Evolutionary conservation across 2,329 filamentous ascomycete species (phyloP).

Genomic region (Alternaria incomplexa): DNA sequence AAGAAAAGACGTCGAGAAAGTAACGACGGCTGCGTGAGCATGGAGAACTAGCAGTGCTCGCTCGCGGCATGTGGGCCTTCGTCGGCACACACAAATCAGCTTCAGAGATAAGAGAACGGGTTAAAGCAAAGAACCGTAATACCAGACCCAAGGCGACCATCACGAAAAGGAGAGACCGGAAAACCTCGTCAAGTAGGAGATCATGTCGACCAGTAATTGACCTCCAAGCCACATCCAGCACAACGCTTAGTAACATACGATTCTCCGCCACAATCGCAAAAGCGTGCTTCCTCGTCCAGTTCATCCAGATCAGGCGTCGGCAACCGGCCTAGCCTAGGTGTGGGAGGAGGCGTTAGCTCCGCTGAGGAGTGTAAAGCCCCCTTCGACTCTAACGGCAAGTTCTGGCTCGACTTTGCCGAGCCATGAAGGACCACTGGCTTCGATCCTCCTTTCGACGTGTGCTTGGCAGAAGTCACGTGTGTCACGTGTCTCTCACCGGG

Average conservation of each 20-base stretch:
- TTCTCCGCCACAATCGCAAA: constrained; percentile 41
- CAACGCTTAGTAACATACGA: constrained; percentile 23
- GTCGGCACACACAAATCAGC: not conserved
- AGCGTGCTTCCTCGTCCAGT: constrained; percentile 31
- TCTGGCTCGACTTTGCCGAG: not conserved
- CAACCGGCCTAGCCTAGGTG: constrained; percentile 39
- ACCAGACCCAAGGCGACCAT: not conserved
- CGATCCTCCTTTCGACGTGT: constrained; percentile 8
- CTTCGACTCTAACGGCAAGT: not conserved
- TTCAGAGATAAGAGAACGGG: not conserved
- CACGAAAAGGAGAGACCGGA: no score
- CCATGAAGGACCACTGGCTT: constrained; percentile 26
- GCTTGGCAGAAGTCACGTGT: constrained; percentile 20
- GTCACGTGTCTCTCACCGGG: constrained; percentile 8
- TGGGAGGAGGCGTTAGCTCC: constrained; percentile 33
- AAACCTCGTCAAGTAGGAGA: not conserved
- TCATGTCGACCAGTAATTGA: not conserved
- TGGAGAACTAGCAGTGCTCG: not conserved
- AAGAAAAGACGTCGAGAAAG: not conserved
- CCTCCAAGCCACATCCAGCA: constrained; percentile 18
- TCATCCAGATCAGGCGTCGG: constrained; percentile 43
- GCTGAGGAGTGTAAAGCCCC: not conserved
- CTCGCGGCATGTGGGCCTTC: not conserved
- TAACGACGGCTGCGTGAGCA: not conserved
- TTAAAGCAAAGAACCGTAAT: not conserved